A percentile compares a stretch with the other conserved stretches of the same genome.
Evolutionary conservation across 495 filamentous ascomycete genomes (phyloP).

Genomic region (Penicillium coffeae): DNA sequence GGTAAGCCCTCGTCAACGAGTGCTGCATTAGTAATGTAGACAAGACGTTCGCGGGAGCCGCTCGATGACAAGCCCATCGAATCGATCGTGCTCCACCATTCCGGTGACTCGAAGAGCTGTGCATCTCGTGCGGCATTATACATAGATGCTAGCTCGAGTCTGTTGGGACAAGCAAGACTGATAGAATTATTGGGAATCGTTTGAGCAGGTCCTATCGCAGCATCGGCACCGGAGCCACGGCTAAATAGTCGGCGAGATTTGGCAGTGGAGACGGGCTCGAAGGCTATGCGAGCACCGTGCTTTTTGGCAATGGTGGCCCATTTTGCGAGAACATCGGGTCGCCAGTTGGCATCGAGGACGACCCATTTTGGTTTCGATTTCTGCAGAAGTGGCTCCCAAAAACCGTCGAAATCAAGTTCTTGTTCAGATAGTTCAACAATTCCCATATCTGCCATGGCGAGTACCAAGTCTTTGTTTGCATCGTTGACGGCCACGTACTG

Average conservation of each 20-base stretch:
- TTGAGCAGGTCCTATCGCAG: slow-evolving; percentile 28
- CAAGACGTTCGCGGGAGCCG: slow-evolving; percentile 62
- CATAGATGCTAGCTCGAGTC: slow-evolving; percentile 74
- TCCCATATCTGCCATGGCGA: slow-evolving; percentile 93
- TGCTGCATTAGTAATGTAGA: slow-evolving; percentile 50
- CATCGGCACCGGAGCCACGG: slow-evolving; percentile 12
- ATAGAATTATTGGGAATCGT: slow-evolving; percentile 60
- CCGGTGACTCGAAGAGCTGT: slow-evolving; percentile 59
- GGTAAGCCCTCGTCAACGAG: slow-evolving; percentile 80
- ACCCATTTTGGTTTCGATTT: slow-evolving; percentile 63
- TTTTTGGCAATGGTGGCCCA: slow-evolving; percentile 59
- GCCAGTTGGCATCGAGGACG: slow-evolving; percentile 83
- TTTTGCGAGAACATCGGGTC: slow-evolving; percentile 51
- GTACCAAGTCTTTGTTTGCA: slow-evolving; percentile 67
- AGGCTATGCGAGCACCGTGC: slow-evolving; percentile 58
- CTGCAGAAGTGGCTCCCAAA: slow-evolving; percentile 58
- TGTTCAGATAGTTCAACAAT: slow-evolving; percentile 62
- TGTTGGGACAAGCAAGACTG: slow-evolving; percentile 77
- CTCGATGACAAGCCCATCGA: slow-evolving; percentile 55
- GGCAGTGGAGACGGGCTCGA: slow-evolving; percentile 83
- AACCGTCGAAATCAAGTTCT: slow-evolving; percentile 37
- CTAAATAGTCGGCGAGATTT: slow-evolving; percentile 72
- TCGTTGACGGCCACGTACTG: slow-evolving; percentile 93
- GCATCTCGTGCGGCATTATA: slow-evolving; percentile 57
- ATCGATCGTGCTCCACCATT: slow-evolving; percentile 79